Percentiles rank a stretch among this genome's conserved stretches.
Conservation (phyloP, 73 alveolate genomes). For the Urostyla sp. region DNA sequence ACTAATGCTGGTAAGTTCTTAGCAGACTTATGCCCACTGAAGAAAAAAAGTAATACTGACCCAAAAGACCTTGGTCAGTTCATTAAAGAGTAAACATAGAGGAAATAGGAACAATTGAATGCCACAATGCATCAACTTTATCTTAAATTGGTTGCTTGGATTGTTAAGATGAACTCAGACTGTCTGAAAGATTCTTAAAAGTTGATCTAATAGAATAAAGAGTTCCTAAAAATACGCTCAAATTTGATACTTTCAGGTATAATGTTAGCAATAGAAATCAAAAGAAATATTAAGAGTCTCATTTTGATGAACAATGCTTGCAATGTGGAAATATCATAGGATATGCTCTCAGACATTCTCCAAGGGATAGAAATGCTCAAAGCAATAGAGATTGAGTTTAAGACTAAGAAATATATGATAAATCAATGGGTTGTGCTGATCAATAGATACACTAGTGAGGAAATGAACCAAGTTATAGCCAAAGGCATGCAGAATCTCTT, state of each 20-base stretch:
- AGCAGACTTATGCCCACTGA: constrained; percentile 77
- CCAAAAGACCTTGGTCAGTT: constrained; percentile 79
- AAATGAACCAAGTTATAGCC: constrained; percentile 12
- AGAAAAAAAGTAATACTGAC: constrained; percentile 80
- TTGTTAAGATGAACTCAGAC: constrained; percentile 63
- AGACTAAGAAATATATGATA: constrained; percentile 45
- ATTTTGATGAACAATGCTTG: constrained; percentile 58
- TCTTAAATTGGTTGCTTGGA: constrained; percentile 62
- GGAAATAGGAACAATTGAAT: constrained; percentile 10
- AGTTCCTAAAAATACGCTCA: constrained; percentile 36
- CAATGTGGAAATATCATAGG: constrained; percentile 12
- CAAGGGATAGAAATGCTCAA: constrained; percentile 70
- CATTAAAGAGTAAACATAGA: constrained; percentile 34
- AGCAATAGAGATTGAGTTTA: constrained; percentile 63
- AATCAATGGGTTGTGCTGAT: constrained; percentile 46
- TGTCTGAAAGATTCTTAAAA: constrained; percentile 14
- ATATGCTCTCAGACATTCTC: constrained; percentile 58
- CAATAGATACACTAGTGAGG: constrained; percentile 20
- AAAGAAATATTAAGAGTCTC: constrained; percentile 54
- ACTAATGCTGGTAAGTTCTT: constrained; percentile 81
- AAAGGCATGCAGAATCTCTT: constrained; percentile 22
- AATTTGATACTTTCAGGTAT: constrained; percentile 57
- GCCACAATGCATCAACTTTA: constrained; percentile 16
- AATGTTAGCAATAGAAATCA: constrained; percentile 62
- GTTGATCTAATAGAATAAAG: constrained; percentile 25